phyloP scores from a whole-genome alignment of 2,329 filamentous ascomycete species.

The Talaromyces pinophilus region DNA sequence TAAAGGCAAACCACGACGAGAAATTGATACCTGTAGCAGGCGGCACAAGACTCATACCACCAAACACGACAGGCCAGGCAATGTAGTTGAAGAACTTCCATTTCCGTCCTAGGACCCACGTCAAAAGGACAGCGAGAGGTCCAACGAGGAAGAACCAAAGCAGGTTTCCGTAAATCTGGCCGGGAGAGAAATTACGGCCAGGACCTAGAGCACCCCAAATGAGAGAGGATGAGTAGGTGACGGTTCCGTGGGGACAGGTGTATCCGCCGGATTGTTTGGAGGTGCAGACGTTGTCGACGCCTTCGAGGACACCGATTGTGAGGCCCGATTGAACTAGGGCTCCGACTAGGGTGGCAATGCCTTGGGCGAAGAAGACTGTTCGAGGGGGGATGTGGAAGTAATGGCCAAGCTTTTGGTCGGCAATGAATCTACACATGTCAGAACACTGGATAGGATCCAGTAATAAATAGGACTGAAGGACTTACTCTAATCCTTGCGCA shows the following conservation, averaged over 20 bases:
- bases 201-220: slow-evolving; percentile 74
- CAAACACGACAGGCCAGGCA: slow-evolving; percentile 68
- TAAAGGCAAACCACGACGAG: slow-evolving; percentile 63
- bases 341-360: slow-evolving; percentile 53
- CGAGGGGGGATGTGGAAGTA: slow-evolving; percentile 50
- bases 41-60: slow-evolving; percentile 64
- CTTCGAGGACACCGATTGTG: slow-evolving; percentile 52
- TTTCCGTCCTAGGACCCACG: slow-evolving; percentile 60
- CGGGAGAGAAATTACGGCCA: slow-evolving; percentile 64
- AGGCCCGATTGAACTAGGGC: slow-evolving; percentile 53
- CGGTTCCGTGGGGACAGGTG: slow-evolving; percentile 58
- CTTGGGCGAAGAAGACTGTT: slow-evolving; percentile 54
- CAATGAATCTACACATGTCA: slow-evolving; percentile 57
- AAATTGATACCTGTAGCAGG: slow-evolving; percentile 71
- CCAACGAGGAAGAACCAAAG: slow-evolving; percentile 73
- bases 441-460: background rate
- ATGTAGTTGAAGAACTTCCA: slow-evolving; percentile 66
- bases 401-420: slow-evolving; percentile 66
- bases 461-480: background rate
- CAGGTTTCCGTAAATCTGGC: slow-evolving; percentile 63
- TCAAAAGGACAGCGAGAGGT: slow-evolving; percentile 61
- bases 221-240: slow-evolving; percentile 68
- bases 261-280: slow-evolving; percentile 61
- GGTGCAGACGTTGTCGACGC: slow-evolving; percentile 53
- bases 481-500: slow-evolving; percentile 58